Evolutionary conservation across 495 filamentous ascomycete genomes (phyloP).

Genomic region (Aspergillus mulundensis): DNA sequence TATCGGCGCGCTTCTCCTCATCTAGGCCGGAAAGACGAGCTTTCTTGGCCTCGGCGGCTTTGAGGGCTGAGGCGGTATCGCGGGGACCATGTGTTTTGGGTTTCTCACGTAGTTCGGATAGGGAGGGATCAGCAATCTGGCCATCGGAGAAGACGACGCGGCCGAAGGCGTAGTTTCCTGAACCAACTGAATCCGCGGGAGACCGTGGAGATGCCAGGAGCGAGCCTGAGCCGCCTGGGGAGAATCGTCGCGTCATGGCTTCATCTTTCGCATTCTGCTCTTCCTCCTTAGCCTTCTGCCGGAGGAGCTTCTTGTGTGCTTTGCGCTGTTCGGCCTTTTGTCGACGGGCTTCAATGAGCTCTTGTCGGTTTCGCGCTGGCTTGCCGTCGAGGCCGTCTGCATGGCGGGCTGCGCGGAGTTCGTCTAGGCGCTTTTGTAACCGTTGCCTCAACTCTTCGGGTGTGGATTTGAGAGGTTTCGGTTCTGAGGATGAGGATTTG

Average conservation of each 20-base stretch:
- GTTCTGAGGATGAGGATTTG: constrained; percentile 29
- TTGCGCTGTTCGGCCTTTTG: constrained; percentile 82
- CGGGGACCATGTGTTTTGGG: constrained; percentile 69
- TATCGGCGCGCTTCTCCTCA: constrained; percentile 71
- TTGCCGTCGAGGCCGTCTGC: constrained; percentile 76
- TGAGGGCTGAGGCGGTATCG: constrained; percentile 72
- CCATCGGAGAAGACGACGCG: constrained; percentile 85
- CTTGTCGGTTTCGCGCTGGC: constrained; percentile 75
- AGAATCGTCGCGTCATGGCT: constrained; percentile 55
- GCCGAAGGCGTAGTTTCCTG: constrained; percentile 74
- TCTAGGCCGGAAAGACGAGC: constrained; percentile 67
- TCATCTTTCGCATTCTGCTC: constrained; percentile 67
- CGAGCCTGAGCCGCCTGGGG: constrained; percentile 49
- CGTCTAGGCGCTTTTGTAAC: constrained; percentile 74
- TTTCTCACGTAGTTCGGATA: constrained; percentile 55
- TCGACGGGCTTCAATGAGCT: constrained; percentile 82
- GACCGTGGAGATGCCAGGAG: constrained; percentile 54
- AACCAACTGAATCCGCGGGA: constrained; percentile 38
- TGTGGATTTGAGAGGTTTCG: constrained; percentile 50
- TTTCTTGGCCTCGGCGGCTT: constrained; percentile 66
- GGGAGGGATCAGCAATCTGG: constrained; percentile 62
- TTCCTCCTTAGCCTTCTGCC: constrained; percentile 69
- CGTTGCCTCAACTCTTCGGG: constrained; percentile 67
- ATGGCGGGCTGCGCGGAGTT: constrained; percentile 74
- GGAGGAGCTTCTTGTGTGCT: constrained; percentile 77